Evolutionary conservation across 2,329 filamentous ascomycete species (phyloP).

Genomic region (Aurifilum marmelostoma): DNA sequence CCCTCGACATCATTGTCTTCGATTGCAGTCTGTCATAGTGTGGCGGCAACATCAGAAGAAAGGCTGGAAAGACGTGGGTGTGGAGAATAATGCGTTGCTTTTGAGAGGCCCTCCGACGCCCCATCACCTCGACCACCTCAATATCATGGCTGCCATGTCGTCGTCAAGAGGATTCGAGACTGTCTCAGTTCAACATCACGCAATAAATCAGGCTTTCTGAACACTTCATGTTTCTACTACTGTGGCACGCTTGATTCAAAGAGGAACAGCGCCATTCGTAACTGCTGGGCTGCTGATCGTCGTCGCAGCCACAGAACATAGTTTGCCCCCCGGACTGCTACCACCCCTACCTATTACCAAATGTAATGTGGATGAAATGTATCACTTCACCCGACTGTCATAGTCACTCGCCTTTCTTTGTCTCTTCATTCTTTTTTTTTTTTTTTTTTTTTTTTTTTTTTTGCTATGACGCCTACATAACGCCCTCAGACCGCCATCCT

Average conservation of each 20-base stretch:
- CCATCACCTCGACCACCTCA: neutral
- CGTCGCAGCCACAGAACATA: neutral
- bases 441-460: neutral
- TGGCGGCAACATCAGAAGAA: neutral
- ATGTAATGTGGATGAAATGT: neutral
- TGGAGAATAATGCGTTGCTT: neutral
- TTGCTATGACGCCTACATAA: neutral
- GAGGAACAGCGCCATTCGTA: constrained; percentile 5
- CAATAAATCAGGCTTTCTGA: neutral
- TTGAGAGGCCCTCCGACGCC: neutral
- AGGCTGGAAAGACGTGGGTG: neutral
- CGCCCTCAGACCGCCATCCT: neutral
- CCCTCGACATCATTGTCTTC: neutral
- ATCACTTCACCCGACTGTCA: neutral
- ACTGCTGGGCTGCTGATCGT: neutral
- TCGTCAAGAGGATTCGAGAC: neutral
- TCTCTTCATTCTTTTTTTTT: neutral
- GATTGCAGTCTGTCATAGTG: neutral
- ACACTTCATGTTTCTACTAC: neutral
- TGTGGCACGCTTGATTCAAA: neutral
- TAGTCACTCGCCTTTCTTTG: neutral
- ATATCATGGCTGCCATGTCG: neutral
- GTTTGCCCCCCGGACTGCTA: neutral
- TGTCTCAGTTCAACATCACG: neutral
- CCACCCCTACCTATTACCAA: neutral